Evolutionary conservation across 163 green algal species (phyloP).

Genomic region (Volvox carteri): DNA sequence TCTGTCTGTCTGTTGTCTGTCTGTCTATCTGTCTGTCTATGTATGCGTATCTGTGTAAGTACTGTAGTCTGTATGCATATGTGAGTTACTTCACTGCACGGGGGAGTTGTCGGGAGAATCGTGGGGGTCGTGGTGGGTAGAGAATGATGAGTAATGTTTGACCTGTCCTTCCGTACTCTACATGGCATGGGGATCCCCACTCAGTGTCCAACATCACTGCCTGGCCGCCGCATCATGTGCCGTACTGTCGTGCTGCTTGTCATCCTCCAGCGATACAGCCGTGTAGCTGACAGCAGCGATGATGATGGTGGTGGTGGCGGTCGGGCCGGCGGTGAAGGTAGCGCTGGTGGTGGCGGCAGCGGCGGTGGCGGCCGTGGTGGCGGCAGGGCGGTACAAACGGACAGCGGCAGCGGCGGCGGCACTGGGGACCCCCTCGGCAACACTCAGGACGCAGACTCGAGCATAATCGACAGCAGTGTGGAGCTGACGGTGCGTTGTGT

Average conservation of each 20-base stretch:
- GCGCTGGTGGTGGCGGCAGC: not conserved
- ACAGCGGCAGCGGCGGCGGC: not conserved
- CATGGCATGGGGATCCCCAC: too few relatives aligned
- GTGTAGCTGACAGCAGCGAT: slow-evolving; percentile 24
- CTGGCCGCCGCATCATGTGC: not conserved
- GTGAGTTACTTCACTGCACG: too few relatives aligned
- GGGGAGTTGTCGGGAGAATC: too few relatives aligned
- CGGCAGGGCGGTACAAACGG: not conserved
- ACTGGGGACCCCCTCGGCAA: not conserved
- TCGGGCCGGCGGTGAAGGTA: not conserved
- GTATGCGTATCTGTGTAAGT: too few relatives aligned
- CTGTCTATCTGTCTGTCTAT: too few relatives aligned
- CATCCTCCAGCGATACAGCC: slow-evolving; percentile 20
- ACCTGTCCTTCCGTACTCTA: too few relatives aligned
- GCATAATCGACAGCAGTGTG: slow-evolving; percentile 52
- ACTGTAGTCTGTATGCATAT: too few relatives aligned
- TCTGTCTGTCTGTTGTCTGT: too few relatives aligned
- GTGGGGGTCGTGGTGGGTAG: too few relatives aligned
- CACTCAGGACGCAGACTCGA: slow-evolving; percentile 8
- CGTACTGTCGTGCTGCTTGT: not conserved
- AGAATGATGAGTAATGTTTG: too few relatives aligned
- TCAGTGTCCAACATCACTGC: too few relatives aligned
- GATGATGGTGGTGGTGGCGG: not conserved
- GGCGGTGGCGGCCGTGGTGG: not conserved
- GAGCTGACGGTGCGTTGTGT: slow-evolving; percentile 51